Base-by-base conservation (phyloP, 2,329 filamentous ascomycete species). In the Paracoccidioides lutzii region DNA sequence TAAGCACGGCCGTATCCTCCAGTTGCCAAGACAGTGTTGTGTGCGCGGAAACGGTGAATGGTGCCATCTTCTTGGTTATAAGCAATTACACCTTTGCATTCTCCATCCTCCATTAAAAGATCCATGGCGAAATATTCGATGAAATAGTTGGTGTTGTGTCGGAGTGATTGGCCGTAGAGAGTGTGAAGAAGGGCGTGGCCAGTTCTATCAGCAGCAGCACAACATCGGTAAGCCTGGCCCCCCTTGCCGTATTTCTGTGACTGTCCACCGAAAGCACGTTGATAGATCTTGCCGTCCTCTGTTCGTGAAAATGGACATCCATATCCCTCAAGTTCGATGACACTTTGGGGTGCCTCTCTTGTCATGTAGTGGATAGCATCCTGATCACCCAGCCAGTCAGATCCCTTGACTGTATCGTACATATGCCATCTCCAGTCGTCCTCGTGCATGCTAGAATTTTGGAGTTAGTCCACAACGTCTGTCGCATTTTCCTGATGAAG, bases 11-110 rank as follows among this genome's bases (percentile, higher is more conserved):
- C 93, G 75, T 97, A 98, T 64, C 93, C 93, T 75, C 93, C 93
- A 57, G 93, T 98, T 59, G 93, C 93, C 65, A 98, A 76, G 61
- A 98, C 91, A 41, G 93, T 98, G 81, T 97, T 88, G 78, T 95
- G 89, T 55, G 91, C 87, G 64, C 90, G 83, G 85, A 98, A 96
- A 68, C 93, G 84, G 79, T 98, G 93, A 59, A 97, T 84, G 37
- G 91, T 97, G 62, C 93, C 93, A 69, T 98, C 93, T 76, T 98
- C 91, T 77, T 96, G 90, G 81, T 96, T 97, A 77, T 96, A 96
- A 58, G 91, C 91, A 63, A 97, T 80, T 63, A 97, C 88, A 82
- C 93, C 93, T 64, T 90, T 90, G 80, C 91, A 97, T 74, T 91
- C 87, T 59, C 91, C 91, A 67, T 94, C 88, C 76, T 96, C 87